Percentiles rank a stretch among this genome's conserved stretches.
phyloP scores from a whole-genome alignment of 208 protist genomes.

The Vickermania ingenoplastis region DNA sequence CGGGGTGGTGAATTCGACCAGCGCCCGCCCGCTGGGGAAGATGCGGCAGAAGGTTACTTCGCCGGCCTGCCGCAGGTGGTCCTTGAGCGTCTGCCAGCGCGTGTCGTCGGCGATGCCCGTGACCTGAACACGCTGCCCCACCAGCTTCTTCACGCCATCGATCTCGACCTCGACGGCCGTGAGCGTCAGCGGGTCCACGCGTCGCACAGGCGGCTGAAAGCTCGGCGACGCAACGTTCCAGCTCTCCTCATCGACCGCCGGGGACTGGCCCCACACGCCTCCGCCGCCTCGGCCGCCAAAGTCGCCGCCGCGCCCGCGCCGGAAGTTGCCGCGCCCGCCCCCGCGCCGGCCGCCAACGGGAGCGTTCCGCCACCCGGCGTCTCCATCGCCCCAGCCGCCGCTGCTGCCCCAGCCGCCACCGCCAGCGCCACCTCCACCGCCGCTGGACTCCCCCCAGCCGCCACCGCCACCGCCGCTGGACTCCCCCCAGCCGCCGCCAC shows the following conservation, averaged over 20 bases:
- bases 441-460: slow-evolving; percentile 10
- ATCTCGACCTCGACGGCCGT: slow-evolving; percentile 84
- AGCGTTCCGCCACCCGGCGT: slow-evolving; percentile 19
- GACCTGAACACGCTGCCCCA: slow-evolving; percentile 79
- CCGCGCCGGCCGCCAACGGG: slow-evolving; percentile 6
- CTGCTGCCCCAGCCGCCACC: slow-evolving; percentile 3
- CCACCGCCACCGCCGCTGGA: slow-evolving; percentile 6
- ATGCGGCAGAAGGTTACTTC: slow-evolving; percentile 75
- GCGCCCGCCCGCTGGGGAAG: slow-evolving; percentile 62
- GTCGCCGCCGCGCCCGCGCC: slow-evolving; percentile 29
- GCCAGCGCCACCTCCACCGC: slow-evolving; percentile 5
- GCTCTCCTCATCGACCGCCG: slow-evolving; percentile 57
- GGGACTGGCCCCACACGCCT: slow-evolving; percentile 54
- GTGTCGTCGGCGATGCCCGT: slow-evolving; percentile 75
- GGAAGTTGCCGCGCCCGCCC: slow-evolving; percentile 19
- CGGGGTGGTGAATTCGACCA: slow-evolving; percentile 78
- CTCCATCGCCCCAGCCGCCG: slow-evolving; percentile 4
- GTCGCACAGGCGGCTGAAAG: slow-evolving; percentile 74
- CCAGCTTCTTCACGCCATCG: slow-evolving; percentile 84
- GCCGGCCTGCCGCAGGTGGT: slow-evolving; percentile 76
- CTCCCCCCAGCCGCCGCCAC: slow-evolving; percentile 8
- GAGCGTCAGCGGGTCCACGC: slow-evolving; percentile 80
- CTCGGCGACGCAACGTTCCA: slow-evolving; percentile 74
- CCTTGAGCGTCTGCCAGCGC: slow-evolving; percentile 85
- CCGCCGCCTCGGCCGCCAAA: slow-evolving; percentile 8